Evolutionary conservation across 2,329 filamentous ascomycete species (phyloP).

Genomic region (Fusarium penzigii): DNA sequence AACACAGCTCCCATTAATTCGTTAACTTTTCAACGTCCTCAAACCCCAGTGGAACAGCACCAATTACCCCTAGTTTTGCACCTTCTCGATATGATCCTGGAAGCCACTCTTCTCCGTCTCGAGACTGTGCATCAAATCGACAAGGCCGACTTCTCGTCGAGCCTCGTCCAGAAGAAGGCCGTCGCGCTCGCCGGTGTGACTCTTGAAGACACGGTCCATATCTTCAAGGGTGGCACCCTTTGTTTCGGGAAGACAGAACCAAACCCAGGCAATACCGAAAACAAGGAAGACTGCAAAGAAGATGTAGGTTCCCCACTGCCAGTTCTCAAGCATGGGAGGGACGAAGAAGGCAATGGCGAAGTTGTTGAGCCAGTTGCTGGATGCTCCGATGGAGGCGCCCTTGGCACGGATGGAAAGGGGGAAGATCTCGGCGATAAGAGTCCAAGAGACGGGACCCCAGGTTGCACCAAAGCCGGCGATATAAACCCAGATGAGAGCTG

Average conservation of each 20-base stretch:
- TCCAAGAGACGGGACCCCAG: constrained; percentile 50
- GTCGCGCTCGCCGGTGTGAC: constrained; percentile 34
- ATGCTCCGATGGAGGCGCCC: constrained; percentile 44
- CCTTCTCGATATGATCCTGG: too few species aligned
- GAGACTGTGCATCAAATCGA: too few species aligned
- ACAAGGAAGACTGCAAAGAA: constrained; percentile 56
- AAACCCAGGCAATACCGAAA: constrained; percentile 49
- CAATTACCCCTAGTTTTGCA: too few species aligned
- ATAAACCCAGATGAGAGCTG: constrained; percentile 44
- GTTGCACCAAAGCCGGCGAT: constrained; percentile 49
- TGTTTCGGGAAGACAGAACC: constrained; percentile 55
- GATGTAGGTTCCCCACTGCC: constrained; percentile 55
- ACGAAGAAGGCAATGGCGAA: constrained; percentile 49
- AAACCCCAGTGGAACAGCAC: too few species aligned
- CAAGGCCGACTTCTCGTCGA: too few species aligned
- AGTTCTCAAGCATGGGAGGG: constrained; percentile 38
- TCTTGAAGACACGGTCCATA: constrained; percentile 54
- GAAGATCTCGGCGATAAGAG: constrained; percentile 49
- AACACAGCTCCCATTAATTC: too few species aligned
- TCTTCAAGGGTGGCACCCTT: constrained; percentile 56
- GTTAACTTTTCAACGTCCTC: too few species aligned
- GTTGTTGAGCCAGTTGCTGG: constrained; percentile 47
- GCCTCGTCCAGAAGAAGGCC: background rate
- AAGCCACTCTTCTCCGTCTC: too few species aligned
- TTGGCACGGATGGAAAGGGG: constrained; percentile 46